A percentile compares a stretch with the other conserved stretches of the same genome.
phyloP scores from a whole-genome alignment of 2,329 filamentous ascomycete genomes.

The Zymoseptoria ardabiliae region DNA sequence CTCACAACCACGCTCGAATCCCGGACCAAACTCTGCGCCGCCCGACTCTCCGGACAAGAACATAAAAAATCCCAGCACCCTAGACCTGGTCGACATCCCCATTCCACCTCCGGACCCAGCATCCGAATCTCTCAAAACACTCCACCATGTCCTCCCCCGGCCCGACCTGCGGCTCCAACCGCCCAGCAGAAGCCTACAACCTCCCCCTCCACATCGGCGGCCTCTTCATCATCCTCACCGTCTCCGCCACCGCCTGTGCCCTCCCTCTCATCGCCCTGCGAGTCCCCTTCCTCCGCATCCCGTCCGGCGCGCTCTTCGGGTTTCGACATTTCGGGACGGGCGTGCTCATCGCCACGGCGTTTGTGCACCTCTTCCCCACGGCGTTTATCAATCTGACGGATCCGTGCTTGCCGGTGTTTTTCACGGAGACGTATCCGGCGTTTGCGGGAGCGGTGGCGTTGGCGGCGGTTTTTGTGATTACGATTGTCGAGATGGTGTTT shows the following conservation, averaged over 20 bases:
- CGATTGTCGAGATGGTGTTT: conserved; percentile 47
- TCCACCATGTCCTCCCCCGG: conserved; percentile 20
- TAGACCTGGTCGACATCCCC: too few species aligned
- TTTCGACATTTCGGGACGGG: conserved; percentile 51
- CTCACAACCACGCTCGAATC: not conserved
- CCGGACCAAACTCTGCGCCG: too few species aligned
- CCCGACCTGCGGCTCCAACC: conserved; percentile 40
- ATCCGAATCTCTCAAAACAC: too few species aligned
- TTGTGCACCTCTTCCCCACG: conserved; percentile 52
- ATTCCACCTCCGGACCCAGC: not conserved
- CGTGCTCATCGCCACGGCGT: conserved; percentile 48
- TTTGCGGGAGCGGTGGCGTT: conserved; percentile 75
- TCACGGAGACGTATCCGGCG: conserved; percentile 66
- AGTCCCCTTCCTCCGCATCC: conserved; percentile 51
- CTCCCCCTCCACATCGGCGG: conserved; percentile 48
- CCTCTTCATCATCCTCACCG: conserved; percentile 45
- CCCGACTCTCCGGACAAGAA: not conserved
- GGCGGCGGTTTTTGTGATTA: conserved; percentile 35
- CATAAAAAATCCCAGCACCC: not conserved
- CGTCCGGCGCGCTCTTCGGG: conserved; percentile 49
- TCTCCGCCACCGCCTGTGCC: conserved; percentile 51
- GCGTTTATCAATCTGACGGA: conserved; percentile 53
- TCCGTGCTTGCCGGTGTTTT: conserved; percentile 63
- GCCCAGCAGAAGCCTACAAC: conserved; percentile 41
- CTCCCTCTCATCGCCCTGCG: conserved; percentile 54